Evolutionary conservation across 1,284 basidiomycete species (phyloP).

Genomic region (Cutaneotrichosporon sp.): DNA sequence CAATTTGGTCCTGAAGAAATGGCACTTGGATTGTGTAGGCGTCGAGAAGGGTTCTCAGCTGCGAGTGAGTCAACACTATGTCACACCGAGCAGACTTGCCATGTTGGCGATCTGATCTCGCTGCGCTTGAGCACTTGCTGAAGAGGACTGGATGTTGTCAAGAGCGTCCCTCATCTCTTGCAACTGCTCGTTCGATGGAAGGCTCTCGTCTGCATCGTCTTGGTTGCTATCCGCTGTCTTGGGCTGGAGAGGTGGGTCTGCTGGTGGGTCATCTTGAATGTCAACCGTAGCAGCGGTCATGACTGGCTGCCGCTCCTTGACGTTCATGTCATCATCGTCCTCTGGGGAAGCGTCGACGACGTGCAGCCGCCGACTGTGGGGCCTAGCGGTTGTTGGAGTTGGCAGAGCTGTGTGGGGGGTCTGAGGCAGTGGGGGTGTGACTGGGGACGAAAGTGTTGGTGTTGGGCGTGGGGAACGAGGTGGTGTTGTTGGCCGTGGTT

Average conservation of each 20-base stretch:
- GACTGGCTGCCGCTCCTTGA: not conserved
- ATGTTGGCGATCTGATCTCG: conserved; percentile 25
- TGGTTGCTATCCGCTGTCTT: not conserved
- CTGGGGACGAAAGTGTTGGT: conserved; percentile 23
- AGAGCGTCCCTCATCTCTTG: conserved; percentile 17
- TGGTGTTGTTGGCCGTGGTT: conserved; percentile 20
- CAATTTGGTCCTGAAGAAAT: conserved; percentile 32
- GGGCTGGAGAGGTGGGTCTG: not conserved
- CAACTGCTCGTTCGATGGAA: conserved; percentile 18
- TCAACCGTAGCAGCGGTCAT: not conserved
- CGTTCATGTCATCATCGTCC: conserved; percentile 12
- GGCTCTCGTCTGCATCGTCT: conserved; percentile 5
- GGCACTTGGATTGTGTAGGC: conserved; percentile 26
- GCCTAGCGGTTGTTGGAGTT: conserved; percentile 15
- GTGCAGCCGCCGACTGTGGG: not conserved
- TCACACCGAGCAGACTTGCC: conserved; percentile 17
- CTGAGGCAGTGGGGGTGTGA: conserved; percentile 23
- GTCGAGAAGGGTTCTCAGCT: conserved; percentile 34
- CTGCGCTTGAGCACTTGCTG: conserved; percentile 8
- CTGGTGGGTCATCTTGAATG: not conserved
- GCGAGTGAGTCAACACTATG: not conserved
- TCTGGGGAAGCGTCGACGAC: not conserved
- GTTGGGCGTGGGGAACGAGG: conserved; percentile 12
- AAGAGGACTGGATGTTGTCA: not conserved
- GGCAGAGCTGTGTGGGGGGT: conserved; percentile 23